Percentiles rank a stretch among this genome's conserved stretches.
These are phyloP conservation scores for Dothideomycetidae sp. DNA, from an alignment of 2,329 filamentous ascomycete species.

Conservation along the genomic window DNA sequence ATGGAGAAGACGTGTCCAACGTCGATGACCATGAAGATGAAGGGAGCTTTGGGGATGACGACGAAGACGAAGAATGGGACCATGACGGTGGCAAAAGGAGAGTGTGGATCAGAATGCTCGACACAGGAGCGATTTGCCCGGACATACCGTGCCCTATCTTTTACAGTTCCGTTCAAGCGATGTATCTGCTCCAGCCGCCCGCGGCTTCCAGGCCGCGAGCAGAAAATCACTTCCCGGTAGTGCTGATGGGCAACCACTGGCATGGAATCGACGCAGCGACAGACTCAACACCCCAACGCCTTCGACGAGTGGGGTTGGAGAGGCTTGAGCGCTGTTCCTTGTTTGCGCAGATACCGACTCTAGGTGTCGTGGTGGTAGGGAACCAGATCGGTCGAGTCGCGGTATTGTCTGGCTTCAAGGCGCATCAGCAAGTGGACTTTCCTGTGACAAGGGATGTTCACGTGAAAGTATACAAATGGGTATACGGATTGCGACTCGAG, in stretches of 20 bases:
- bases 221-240: constrained; percentile 9
- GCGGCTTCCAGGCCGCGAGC: not conserved
- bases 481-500: constrained; percentile 38
- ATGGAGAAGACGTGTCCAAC: constrained; percentile 8
- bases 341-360: constrained; percentile 49
- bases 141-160: constrained; percentile 28
- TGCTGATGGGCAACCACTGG: constrained; percentile 21
- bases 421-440: constrained; percentile 9
- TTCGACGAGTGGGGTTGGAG: no score
- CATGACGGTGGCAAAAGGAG: no score
- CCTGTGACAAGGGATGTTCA: not conserved
- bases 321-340: constrained; percentile 47
- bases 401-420: constrained; percentile 44
- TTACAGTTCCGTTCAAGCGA: constrained; percentile 27
- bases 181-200: constrained; percentile 30
- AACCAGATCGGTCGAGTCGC: constrained; percentile 52
- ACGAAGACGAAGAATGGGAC: constrained; percentile 8
- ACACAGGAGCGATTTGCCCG: constrained; percentile 16
- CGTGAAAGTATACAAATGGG: constrained; percentile 32
- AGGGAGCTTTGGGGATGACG: not conserved
- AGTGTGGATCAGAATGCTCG: no score
- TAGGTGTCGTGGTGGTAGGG: constrained; percentile 54
- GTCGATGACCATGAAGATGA: constrained; percentile 10
- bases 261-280: no score
- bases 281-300: no score